Percentiles rank a stretch among this genome's conserved stretches.
phyloP scores from a whole-genome alignment of 208 protist genomes.

The Leishmania lainsoni region DNA sequence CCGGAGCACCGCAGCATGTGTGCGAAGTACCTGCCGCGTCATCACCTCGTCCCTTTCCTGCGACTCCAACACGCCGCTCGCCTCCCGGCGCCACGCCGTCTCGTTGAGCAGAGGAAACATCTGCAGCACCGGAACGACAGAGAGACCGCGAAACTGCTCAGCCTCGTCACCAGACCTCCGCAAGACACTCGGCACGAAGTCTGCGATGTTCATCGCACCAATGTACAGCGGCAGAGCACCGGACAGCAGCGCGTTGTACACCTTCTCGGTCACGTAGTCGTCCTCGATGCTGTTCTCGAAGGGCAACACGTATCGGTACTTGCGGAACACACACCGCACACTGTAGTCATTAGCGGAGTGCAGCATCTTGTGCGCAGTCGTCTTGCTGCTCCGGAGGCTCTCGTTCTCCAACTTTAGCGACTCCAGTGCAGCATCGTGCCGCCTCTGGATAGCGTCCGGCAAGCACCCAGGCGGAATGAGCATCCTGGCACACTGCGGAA shows the following conservation, averaged over 20 bases:
- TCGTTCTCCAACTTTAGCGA: background rate
- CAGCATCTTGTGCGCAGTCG: background rate
- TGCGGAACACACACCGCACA: constrained; percentile 36
- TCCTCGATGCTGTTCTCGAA: constrained; percentile 58
- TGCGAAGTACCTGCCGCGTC: background rate
- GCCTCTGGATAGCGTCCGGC: background rate
- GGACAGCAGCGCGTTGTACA: constrained; percentile 56
- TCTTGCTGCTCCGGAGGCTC: background rate
- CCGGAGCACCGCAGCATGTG: constrained; percentile 11
- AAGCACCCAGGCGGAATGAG: background rate
- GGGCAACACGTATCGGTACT: constrained; percentile 46
- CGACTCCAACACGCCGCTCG: background rate
- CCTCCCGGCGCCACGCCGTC: constrained; percentile 19
- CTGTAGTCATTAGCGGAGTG: constrained; percentile 15
- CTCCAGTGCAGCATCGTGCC: background rate
- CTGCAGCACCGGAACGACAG: constrained; percentile 17
- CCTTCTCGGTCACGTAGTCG: constrained; percentile 76
- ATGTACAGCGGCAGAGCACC: constrained; percentile 58
- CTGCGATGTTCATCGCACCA: constrained; percentile 44
- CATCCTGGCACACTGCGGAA: constrained; percentile 17
- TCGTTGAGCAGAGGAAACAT: constrained; percentile 26
- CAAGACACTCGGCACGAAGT: constrained; percentile 33
- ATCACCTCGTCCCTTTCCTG: constrained; percentile 11
- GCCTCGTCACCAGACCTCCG: background rate
- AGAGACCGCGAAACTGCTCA: background rate